A percentile compares a stretch with the other conserved stretches of the same genome.
Conservation (phyloP, 345 rosid genomes). For the Salix arbutifolia region DNA sequence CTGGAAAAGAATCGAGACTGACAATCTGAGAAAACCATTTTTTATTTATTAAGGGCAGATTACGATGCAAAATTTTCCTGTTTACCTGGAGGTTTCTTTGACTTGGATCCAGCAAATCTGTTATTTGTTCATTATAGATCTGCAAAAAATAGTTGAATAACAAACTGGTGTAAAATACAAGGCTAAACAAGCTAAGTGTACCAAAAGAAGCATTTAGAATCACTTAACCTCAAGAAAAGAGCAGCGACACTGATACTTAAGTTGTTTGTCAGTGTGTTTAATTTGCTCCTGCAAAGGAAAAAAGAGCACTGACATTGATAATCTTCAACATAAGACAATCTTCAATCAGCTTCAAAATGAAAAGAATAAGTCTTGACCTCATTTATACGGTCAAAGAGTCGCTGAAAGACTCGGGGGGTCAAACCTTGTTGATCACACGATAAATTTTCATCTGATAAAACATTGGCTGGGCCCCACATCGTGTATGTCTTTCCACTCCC, state of each 20-base stretch:
- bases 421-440: constrained; percentile 77
- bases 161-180: constrained; percentile 2
- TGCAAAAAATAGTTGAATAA: constrained; percentile 37
- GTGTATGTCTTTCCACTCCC: constrained; percentile 98
- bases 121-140: constrained; percentile 98
- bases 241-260: constrained; percentile 90
- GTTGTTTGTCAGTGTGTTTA: constrained; percentile 78
- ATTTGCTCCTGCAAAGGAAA: constrained; percentile 67
- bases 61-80: constrained; percentile 11
- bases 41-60: not conserved
- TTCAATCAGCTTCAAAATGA: constrained; percentile 9
- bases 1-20: constrained; percentile 36
- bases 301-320: constrained; percentile 2
- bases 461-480: constrained; percentile 96
- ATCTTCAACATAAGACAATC: constrained; percentile 2
- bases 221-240: constrained; percentile 85
- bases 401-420: constrained; percentile 83
- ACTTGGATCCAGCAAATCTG: constrained; percentile 90
- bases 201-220: constrained; percentile 9
- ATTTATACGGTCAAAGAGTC: constrained; percentile 72
- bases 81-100: constrained; percentile 81
- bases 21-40: constrained; percentile 12
- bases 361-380: constrained; percentile 51
- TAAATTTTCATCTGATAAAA: constrained; percentile 56
- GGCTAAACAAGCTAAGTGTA: not conserved